Percentiles rank a stretch among this genome's conserved stretches.
phyloP scores from a whole-genome alignment of 129 eudicot species.

The Sambucus nigra region DNA sequence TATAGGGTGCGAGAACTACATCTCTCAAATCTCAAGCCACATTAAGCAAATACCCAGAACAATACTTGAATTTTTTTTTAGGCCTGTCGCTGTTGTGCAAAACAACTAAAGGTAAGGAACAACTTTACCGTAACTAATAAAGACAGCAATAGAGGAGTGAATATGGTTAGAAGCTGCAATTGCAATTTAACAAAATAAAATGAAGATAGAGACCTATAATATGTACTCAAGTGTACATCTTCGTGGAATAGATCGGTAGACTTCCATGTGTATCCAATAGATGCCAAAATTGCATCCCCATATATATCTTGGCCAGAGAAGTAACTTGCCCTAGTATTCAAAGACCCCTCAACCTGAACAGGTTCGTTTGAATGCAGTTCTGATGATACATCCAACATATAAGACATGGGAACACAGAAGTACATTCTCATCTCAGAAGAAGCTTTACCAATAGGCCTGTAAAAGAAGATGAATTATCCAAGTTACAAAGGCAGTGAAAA shows the following conservation, averaged over 20 bases:
- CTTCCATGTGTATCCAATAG: slow-evolving; percentile 82
- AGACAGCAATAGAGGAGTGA: no score
- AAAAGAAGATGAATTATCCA: slow-evolving; percentile 12
- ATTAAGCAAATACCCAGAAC: no score
- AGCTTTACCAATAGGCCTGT: slow-evolving; percentile 82
- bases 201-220: slow-evolving; percentile 50
- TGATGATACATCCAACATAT: slow-evolving; percentile 9
- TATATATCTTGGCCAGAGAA: slow-evolving; percentile 54
- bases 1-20: no score
- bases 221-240: slow-evolving; percentile 54
- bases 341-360: slow-evolving; percentile 15
- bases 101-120: neutral
- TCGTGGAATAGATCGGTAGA: slow-evolving; percentile 59
- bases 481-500: neutral
- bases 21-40: no score
- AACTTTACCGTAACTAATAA: neutral
- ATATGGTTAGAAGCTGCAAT: neutral
- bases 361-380: slow-evolving; percentile 15
- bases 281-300: slow-evolving; percentile 84
- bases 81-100: no score
- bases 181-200: slow-evolving; percentile 3
- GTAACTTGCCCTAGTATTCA: slow-evolving; percentile 77
- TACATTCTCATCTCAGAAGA: slow-evolving; percentile 82
- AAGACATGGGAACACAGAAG: slow-evolving; percentile 34
- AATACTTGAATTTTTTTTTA: no score